Evolutionary conservation across 2,329 filamentous ascomycete species (phyloP), one percentile per base, ranked within the genome.

Genomic region (Pseudomassariella vexata): DNA sequence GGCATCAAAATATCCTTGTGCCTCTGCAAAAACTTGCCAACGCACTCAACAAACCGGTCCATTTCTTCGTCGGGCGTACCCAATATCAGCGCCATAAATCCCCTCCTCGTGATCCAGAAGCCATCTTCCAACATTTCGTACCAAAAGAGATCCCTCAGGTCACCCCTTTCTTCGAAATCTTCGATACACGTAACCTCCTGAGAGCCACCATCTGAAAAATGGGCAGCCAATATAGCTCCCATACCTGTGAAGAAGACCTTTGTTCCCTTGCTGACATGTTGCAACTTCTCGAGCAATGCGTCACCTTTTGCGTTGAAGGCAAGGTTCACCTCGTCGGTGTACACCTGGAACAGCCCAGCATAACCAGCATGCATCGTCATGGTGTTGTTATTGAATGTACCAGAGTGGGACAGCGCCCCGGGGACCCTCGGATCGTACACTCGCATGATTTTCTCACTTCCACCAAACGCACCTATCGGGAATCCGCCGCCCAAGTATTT

Each of bases 401-500:
- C 73, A 0, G 70, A 66, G 39, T 78, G 72, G 2, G 57, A 48
- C 4, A 73, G 50, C 2, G 51, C 46, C 2, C 46, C 53, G 1
- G 46, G 35, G 3, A 45, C 42, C 12, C 60, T 41, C 9, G 67
- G 66, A 44, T 71, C 66, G 47, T 69, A 77, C 9, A 70, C 44
- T n/a, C 40, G 35, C 74, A 84, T 81, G 38, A 83, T 65, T 5
- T 74, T 66, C 23, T 49, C 48, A 16, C 64, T 60, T 1, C 80
- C 80, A 1, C 80, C 79, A 46, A 85, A 82, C 0, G 73, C 77
- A 2, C 79, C 80, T 46, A 83, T 81, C 0, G 73, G 65, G 44
- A 82, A 65, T 0, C 79, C 80, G 3, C 79, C 80, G 5, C 79
- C 80, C 3, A 83, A 56, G 45, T 72, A 83, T 47, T 84, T 85